These are phyloP conservation scores for Jackrogersella minutella DNA, from an alignment of 495 filamentous ascomycete species.

Conservation along the genomic window DNA sequence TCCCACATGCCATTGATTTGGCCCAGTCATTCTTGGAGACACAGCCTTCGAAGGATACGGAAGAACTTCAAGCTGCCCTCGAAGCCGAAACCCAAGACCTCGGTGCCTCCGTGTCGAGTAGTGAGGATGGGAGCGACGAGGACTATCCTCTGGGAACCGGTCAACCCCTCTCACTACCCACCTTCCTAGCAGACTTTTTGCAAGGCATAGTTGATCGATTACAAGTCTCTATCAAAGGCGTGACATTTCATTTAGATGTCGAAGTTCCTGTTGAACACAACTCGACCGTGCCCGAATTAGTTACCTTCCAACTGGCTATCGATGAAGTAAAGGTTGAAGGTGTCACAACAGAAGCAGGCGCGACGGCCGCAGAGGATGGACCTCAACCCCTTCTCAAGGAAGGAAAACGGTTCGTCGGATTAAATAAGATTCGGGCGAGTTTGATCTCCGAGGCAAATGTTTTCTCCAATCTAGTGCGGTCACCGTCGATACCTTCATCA, in stretches of 20 bases:
- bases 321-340: constrained; percentile 72
- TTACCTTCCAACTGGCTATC: constrained; percentile 71
- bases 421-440: constrained; percentile 68
- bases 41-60: constrained; percentile 77
- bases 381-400: constrained; percentile 53
- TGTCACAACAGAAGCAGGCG: constrained; percentile 56
- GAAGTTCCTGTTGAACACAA: constrained; percentile 69
- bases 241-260: constrained; percentile 67
- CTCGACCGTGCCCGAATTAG: constrained; percentile 56
- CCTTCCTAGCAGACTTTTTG: constrained; percentile 81
- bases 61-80: constrained; percentile 78
- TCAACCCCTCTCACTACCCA: constrained; percentile 76
- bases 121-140: constrained; percentile 70
- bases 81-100: constrained; percentile 70
- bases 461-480: constrained; percentile 70
- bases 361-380: constrained; percentile 20
- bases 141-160: constrained; percentile 75
- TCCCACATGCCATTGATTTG: constrained; percentile 83
- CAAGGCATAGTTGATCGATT: constrained; percentile 84
- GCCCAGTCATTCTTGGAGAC: constrained; percentile 87
- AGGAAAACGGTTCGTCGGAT: constrained; percentile 70
- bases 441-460: constrained; percentile 77
- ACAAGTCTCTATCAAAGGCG: constrained; percentile 69
- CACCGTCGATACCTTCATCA: constrained; percentile 69
- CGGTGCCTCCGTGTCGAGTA: constrained; percentile 60